Conservation (phyloP, 2,329 filamentous ascomycete genomes). For the Helotiales sp. region DNA sequence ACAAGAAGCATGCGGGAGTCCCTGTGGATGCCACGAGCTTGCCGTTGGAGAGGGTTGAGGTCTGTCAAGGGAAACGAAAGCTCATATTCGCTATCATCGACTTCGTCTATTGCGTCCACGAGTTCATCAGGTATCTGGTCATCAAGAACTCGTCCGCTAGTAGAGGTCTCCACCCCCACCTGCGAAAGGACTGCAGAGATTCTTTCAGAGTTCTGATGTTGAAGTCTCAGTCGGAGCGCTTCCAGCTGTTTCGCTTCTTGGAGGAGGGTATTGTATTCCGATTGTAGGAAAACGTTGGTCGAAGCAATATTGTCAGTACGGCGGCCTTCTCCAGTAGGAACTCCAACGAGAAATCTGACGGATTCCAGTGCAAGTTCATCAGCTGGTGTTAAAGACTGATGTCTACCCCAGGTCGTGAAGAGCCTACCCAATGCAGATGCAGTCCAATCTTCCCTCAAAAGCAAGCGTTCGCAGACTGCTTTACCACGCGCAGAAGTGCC, state of each 20-base stretch:
- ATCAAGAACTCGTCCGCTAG: neutral
- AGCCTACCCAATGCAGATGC: neutral
- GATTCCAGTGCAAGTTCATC: neutral
- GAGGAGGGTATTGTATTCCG: neutral
- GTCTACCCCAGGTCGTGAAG: neutral
- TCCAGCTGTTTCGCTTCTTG: constrained; percentile 3
- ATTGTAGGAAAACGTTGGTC: neutral
- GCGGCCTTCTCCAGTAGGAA: neutral
- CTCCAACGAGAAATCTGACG: neutral
- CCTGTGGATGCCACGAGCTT: neutral
- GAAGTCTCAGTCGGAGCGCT: neutral
- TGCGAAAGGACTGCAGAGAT: neutral
- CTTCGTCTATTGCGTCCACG: neutral
- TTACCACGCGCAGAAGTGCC: neutral
- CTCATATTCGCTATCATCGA: neutral
- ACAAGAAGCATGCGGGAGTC: constrained; percentile 4
- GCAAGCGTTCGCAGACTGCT: neutral
- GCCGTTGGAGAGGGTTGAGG: constrained; percentile 2
- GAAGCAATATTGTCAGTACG: neutral
- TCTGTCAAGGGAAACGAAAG: constrained; percentile 1
- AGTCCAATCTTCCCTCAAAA: neutral
- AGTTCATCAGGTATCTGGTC: neutral
- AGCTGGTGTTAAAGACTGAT: neutral
- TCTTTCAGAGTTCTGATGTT: neutral
- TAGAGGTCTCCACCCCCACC: neutral